phyloP scores from a whole-genome alignment of 768 basidiomycete genomes.

The Auricularia sp. region DNA sequence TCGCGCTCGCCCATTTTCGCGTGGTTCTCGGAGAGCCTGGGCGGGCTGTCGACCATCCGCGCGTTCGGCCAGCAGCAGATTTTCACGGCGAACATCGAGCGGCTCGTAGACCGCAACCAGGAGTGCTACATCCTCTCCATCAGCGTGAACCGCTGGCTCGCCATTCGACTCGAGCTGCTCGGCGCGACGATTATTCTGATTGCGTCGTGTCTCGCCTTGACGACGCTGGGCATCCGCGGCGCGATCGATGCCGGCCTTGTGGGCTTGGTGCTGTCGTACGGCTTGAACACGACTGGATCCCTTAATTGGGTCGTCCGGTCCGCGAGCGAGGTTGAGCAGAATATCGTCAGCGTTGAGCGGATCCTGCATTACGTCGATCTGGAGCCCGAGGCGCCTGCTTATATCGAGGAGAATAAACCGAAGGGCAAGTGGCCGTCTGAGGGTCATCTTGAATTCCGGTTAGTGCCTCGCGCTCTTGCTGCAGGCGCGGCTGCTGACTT shows the following conservation, averaged over 20 bases:
- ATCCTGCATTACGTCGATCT: conserved; percentile 75
- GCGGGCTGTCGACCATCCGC: conserved; percentile 74
- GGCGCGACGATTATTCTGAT: conserved; percentile 72
- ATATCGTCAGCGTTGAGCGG: conserved; percentile 82
- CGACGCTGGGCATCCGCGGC: conserved; percentile 60
- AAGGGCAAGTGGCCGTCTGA: conserved; percentile 55
- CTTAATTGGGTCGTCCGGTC: conserved; percentile 80
- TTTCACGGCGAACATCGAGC: conserved; percentile 60
- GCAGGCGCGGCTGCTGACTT: not conserved
- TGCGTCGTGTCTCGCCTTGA: conserved; percentile 55
- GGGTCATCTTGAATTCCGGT: conserved; percentile 69
- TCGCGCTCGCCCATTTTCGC: conserved; percentile 88
- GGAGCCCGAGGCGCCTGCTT: conserved; percentile 61
- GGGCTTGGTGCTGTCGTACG: conserved; percentile 78
- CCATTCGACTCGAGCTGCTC: conserved; percentile 74
- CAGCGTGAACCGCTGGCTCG: conserved; percentile 75
- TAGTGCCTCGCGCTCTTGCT: conserved; percentile 17
- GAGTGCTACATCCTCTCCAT: conserved; percentile 58
- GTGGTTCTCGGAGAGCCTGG: conserved; percentile 71
- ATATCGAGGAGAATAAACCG: conserved; percentile 51
- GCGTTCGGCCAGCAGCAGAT: conserved; percentile 63
- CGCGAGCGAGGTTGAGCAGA: conserved; percentile 83
- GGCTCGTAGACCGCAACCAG: conserved; percentile 77
- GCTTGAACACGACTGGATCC: conserved; percentile 72
- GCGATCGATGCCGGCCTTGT: conserved; percentile 78